Evolutionary conservation across 1,139 yeast genomes (phyloP), one percentile per base, ranked within the genome.

Genomic region (Taphrina betulina): DNA sequence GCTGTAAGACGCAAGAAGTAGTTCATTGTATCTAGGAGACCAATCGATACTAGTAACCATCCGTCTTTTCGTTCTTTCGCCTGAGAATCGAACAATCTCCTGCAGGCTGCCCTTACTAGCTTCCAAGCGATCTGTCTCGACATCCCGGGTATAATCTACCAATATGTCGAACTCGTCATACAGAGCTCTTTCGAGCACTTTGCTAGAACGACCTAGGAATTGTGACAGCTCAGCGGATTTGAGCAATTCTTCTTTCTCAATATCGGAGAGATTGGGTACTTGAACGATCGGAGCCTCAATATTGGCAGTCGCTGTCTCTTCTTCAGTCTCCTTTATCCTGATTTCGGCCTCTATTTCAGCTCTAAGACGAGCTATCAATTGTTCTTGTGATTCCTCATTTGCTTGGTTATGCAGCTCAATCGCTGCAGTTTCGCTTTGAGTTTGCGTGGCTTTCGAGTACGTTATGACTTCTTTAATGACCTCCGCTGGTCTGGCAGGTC

Each of bases 11-110:
- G 74, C 72, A 0, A 77, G 75, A 5, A 78, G 63, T 43, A 74
- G 71, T 53, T 78, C 78, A 0, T 74, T 71, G 60, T 67, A 70
- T 53, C 69, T 69, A 0, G 70, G 72, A 10, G 75, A 77, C 68
- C 73, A 72, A 57, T 71, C 79, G 2, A 78, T 58, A n/a, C 68
- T 67, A 1, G 71, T 68, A 2, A 78, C 67, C 1, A 73, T 67
- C 36, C 75, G 66, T 5, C 64, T 66, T 1, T 44, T 54, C 1
- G 70, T 63, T 33, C 53, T 59, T 3, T 62, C 62, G 17, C 66
- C 63, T 28, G 57, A 61, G 35, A 70, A 63, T 37, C 64, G 67
- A 10, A 42, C 53, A 2, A 34, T 23, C 24, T 64, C 63, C 8
- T 53, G 35, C 17, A 63, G 31, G 55, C 24, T 5, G 51, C 48